Evolutionary conservation across 2,329 filamentous ascomycete genomes (phyloP).

Genomic region (Emericellopsis cladophorae): DNA sequence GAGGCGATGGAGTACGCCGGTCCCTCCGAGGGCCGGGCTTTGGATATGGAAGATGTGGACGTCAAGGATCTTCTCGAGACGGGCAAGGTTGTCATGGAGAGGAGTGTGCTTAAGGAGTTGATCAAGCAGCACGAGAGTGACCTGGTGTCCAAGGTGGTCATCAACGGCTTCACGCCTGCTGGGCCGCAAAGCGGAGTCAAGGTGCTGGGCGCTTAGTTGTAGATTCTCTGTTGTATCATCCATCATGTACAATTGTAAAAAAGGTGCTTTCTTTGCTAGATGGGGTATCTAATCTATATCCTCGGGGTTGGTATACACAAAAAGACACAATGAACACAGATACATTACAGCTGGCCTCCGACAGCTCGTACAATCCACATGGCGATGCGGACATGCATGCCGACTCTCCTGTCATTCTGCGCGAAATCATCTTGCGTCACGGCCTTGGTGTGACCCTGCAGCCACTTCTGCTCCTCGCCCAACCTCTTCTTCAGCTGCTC

Average conservation of each 20-base stretch:
- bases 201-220: constrained; percentile 13
- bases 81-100: constrained; percentile 77
- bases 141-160: constrained; percentile 33
- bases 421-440: constrained; percentile 71
- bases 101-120: constrained; percentile 62
- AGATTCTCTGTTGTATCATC: neutral
- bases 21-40: constrained; percentile 53
- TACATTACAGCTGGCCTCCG: constrained; percentile 65
- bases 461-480: constrained; percentile 67
- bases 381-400: constrained; percentile 70
- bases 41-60: constrained; percentile 70
- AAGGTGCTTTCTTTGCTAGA: constrained; percentile 1
- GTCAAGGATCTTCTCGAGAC: constrained; percentile 88
- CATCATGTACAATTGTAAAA: constrained; percentile 3
- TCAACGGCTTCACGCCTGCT: constrained; percentile 23
- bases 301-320: neutral
- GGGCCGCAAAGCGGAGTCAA: constrained; percentile 24
- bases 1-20: constrained; percentile 47
- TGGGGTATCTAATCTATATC: constrained; percentile 2
- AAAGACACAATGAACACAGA: neutral
- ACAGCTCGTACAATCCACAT: constrained; percentile 89
- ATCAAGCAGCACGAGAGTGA: constrained; percentile 62
- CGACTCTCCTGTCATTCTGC: constrained; percentile 69
- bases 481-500: constrained; percentile 57
- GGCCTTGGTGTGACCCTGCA: constrained; percentile 59